Evolutionary conservation across 2,329 filamentous ascomycete genomes (phyloP).

Genomic region (Ceratocystis eucalypticola): DNA sequence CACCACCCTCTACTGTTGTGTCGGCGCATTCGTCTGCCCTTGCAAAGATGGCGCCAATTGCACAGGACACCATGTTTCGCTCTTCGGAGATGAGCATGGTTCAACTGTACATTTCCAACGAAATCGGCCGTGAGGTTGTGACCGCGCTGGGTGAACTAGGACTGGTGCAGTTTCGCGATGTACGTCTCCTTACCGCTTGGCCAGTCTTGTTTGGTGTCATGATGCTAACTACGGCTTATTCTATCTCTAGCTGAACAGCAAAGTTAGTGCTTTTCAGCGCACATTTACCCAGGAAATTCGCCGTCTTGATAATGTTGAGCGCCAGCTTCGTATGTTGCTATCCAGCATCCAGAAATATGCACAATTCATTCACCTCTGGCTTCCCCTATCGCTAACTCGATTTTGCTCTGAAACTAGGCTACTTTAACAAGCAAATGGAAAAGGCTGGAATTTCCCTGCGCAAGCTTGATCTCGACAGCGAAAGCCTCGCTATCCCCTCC

Average conservation of each 20-base stretch:
- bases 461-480: constrained; percentile 80
- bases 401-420: constrained; percentile 41
- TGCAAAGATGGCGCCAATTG: constrained; percentile 42
- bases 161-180: constrained; percentile 92
- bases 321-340: constrained; percentile 69
- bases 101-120: constrained; percentile 97
- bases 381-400: constrained; percentile 1
- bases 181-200: constrained; percentile 29
- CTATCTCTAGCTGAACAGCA: constrained; percentile 63
- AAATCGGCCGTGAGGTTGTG: constrained; percentile 95
- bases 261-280: constrained; percentile 86
- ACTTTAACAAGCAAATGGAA: constrained; percentile 92
- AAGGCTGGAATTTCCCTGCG: constrained; percentile 76
- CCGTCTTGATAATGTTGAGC: constrained; percentile 92
- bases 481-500: constrained; percentile 73
- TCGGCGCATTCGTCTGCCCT: constrained; percentile 3
- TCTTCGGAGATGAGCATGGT: constrained; percentile 99
- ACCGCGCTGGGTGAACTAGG: constrained; percentile 93
- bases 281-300: constrained; percentile 97
- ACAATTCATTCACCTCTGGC: background rate
- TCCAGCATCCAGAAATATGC: background rate
- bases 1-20: background rate
- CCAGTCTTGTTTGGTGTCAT: background rate
- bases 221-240: constrained; percentile 2
- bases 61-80: constrained; percentile 92